Percentiles rank a stretch among this genome's conserved stretches.
Evolutionary conservation across 2,329 filamentous ascomycete species (phyloP).

Genomic region (Oidium heveae): DNA sequence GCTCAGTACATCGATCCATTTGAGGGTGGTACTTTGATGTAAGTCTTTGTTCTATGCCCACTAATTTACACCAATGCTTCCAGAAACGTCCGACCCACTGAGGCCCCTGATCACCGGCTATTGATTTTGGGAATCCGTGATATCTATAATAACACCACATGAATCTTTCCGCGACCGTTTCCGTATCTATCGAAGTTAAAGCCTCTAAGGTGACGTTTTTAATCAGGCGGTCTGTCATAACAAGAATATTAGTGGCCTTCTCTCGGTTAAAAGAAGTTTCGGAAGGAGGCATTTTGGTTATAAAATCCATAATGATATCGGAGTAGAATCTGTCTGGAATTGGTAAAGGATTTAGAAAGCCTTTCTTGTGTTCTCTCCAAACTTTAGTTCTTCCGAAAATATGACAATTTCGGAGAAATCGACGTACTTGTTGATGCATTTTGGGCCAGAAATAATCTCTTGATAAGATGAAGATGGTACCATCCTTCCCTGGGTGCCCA

Average conservation of each 20-base stretch:
- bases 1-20: not conserved
- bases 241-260: not conserved
- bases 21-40: not conserved
- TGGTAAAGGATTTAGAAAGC: conserved; percentile 1
- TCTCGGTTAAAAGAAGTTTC: not conserved
- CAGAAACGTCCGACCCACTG: not conserved
- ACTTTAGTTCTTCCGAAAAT: not conserved
- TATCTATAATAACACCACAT: not conserved
- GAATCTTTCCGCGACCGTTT: not conserved
- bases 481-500: no score
- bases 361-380: not conserved
- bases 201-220: no score
- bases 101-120: not conserved
- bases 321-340: not conserved
- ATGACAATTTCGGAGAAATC: not conserved
- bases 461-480: no score
- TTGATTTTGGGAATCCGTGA: not conserved
- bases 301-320: conserved; percentile 1
- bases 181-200: not conserved
- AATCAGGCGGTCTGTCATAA: not conserved
- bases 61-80: not conserved
- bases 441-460: no score
- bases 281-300: not conserved
- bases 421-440: no score
- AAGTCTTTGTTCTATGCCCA: not conserved